Conservation (phyloP, 768 basidiomycete genomes). For the Russula griseocarnosa region DNA sequence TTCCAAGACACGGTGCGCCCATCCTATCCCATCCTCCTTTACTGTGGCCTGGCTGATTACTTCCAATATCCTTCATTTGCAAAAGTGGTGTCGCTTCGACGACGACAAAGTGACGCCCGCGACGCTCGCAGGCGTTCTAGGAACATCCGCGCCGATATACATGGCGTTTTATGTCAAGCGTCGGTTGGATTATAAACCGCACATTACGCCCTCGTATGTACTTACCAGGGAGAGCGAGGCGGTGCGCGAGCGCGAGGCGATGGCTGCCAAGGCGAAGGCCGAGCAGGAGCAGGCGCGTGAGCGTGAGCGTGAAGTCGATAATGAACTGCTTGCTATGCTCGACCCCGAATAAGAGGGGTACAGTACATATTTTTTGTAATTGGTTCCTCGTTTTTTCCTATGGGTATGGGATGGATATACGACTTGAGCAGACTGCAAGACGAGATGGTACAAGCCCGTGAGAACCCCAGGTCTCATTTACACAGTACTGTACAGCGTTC, state of each 20-base stretch:
- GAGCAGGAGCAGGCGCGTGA: conserved; percentile 21
- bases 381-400: background rate
- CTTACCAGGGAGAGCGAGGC: conserved; percentile 25
- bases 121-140: conserved; percentile 60
- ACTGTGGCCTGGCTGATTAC: background rate
- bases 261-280: conserved; percentile 13
- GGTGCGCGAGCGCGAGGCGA: conserved; percentile 22
- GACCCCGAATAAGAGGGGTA: background rate
- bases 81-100: conserved; percentile 89
- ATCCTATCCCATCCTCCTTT: background rate
- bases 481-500: too few relatives aligned
- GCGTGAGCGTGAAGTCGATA: conserved; percentile 25
- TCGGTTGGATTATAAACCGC: conserved; percentile 76
- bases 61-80: background rate
- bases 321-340: conserved; percentile 24
- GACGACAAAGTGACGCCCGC: conserved; percentile 86
- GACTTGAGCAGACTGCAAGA: background rate
- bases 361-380: background rate
- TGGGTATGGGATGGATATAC: background rate
- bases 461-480: too few relatives aligned
- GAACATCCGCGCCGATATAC: conserved; percentile 61
- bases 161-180: conserved; percentile 97
- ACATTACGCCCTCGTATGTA: conserved; percentile 23
- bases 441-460: too few relatives aligned
- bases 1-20: conserved; percentile 76